Conservation (phyloP, 805 yeast species). For the Candida yuanshanica region DNA sequence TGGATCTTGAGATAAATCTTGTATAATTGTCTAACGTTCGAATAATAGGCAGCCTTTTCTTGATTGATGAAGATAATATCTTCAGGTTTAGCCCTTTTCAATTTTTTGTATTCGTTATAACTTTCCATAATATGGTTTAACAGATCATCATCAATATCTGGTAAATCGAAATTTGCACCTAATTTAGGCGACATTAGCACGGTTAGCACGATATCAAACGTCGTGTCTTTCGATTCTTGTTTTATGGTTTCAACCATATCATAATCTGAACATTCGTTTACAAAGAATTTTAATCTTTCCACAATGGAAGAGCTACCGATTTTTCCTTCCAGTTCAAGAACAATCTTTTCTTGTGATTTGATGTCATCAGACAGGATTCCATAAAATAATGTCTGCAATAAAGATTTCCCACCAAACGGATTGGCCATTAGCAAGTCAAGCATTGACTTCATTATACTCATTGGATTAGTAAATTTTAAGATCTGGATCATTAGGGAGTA, state of each 20-base stretch:
- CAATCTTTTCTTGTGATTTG: conserved; percentile 50
- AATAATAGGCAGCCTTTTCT: conserved; percentile 31
- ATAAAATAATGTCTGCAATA: conserved; percentile 70
- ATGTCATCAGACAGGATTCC: conserved; percentile 73
- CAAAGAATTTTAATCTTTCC: conserved; percentile 25
- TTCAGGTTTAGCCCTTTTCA: conserved; percentile 16
- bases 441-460: conserved; percentile 71
- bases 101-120: conserved; percentile 20
- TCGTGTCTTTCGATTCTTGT: conserved; percentile 16
- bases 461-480: conserved; percentile 79
- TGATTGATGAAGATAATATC: conserved; percentile 15
- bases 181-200: conserved; percentile 21
- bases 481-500: conserved; percentile 73
- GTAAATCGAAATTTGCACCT: conserved; percentile 2
- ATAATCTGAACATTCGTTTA: conserved; percentile 29
- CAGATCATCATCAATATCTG: conserved; percentile 10
- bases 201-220: conserved; percentile 16
- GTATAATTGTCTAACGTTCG: conserved; percentile 55
- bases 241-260: conserved; percentile 25
- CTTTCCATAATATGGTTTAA: conserved; percentile 20
- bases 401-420: conserved; percentile 60
- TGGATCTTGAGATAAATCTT: conserved; percentile 58
- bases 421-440: conserved; percentile 81
- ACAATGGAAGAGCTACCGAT: conserved; percentile 25
- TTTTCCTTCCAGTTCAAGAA: conserved; percentile 39